A percentile compares a stretch with the other conserved stretches of the same genome.
phyloP scores from a whole-genome alignment of 2,329 filamentous ascomycete genomes.

The Tolypocladium inflatum region DNA sequence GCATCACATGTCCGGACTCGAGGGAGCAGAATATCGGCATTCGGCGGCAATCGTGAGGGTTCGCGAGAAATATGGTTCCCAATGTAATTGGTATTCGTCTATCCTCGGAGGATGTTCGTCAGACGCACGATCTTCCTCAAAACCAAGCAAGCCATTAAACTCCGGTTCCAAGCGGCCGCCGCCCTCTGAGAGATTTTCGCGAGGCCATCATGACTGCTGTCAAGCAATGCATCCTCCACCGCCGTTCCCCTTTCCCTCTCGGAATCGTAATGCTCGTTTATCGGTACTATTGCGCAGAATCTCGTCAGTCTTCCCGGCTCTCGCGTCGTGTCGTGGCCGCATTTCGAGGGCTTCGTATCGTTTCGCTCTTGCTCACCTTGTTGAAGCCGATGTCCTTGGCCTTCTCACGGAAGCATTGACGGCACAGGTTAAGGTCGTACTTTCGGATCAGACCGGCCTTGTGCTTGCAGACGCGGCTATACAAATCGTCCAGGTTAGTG shows the following conservation, averaged over 20 bases:
- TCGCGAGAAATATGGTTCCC: conserved; percentile 10
- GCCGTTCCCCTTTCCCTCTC: conserved; percentile 7
- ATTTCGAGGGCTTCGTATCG: not conserved
- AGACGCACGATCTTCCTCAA: conserved; percentile 31
- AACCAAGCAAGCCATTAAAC: conserved; percentile 36
- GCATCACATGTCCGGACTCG: not conserved
- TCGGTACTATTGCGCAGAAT: conserved; percentile 21
- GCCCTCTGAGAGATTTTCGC: conserved; percentile 28
- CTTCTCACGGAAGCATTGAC: conserved; percentile 73
- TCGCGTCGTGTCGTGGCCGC: not conserved
- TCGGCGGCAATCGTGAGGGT: not conserved
- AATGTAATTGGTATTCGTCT: conserved; percentile 33
- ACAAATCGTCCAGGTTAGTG: conserved; percentile 4
- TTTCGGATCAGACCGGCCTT: conserved; percentile 99
- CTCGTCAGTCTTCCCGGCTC: conserved; percentile 6
- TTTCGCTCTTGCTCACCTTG: conserved; percentile 42
- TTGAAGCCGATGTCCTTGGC: conserved; percentile 62
- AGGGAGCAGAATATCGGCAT: not conserved
- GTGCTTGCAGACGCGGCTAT: conserved; percentile 72
- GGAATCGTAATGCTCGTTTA: conserved; percentile 17
- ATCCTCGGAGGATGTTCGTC: conserved; percentile 32
- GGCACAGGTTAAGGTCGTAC: conserved; percentile 89
- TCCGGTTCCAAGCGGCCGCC: conserved; percentile 35
- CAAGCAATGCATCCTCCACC: conserved; percentile 14
- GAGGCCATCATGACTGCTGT: conserved; percentile 17